phyloP scores from a whole-genome alignment of 768 basidiomycete species.

The Suillus paluster region DNA sequence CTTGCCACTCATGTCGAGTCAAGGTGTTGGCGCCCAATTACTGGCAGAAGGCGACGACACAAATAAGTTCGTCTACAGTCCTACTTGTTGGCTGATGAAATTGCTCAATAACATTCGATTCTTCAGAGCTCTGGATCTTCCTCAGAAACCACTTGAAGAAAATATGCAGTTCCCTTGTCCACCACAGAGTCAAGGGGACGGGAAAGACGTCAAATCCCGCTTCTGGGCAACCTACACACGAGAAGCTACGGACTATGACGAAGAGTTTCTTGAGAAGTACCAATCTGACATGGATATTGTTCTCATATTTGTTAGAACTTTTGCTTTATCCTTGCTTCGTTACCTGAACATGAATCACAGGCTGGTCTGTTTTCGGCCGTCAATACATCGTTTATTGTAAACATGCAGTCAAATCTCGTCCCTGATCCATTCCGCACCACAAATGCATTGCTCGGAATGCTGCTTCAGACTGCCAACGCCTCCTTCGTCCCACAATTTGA shows the following conservation, averaged over 20 bases:
- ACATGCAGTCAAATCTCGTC: conserved; percentile 13
- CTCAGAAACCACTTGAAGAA: background rate
- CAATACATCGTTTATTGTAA: conserved; percentile 15
- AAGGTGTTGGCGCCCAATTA: background rate
- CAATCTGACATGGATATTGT: conserved; percentile 23
- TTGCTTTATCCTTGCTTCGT: background rate
- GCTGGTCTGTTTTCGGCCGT: conserved; percentile 22
- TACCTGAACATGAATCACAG: conserved; percentile 3
- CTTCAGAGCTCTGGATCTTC: background rate
- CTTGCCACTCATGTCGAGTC: background rate
- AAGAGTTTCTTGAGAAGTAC: conserved; percentile 21
- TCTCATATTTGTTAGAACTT: conserved; percentile 24
- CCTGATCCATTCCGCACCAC: conserved; percentile 17
- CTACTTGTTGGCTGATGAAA: background rate
- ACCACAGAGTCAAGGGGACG: background rate
- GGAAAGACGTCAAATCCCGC: background rate
- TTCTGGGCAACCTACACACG: conserved; percentile 20
- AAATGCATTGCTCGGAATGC: conserved; percentile 13
- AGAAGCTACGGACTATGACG: conserved; percentile 21
- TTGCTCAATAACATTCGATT: background rate
- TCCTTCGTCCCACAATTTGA: background rate
- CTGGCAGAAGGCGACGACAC: background rate
- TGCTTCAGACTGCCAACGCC: conserved; percentile 12
- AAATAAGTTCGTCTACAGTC: background rate
- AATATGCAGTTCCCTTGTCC: background rate